Base-by-base conservation (phyloP, 371 early-diverging fungal genomes). In the Thermomucor indicae-seudaticae region DNA sequence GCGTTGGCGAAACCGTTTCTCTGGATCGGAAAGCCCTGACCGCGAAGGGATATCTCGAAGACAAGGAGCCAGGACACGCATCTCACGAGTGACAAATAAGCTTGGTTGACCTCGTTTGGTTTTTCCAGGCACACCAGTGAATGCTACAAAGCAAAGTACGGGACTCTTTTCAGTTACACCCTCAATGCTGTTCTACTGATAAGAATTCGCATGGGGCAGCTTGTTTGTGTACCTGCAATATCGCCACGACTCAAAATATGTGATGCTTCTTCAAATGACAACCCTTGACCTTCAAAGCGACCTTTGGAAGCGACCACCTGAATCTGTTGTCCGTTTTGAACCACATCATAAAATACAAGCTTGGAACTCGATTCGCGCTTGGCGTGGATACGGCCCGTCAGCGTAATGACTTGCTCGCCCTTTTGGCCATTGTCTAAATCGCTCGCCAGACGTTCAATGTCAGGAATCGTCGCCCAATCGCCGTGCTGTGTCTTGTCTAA, bases 11-110 rank as follows among this genome's bases (percentile, higher is more conserved):
- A 90, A 92, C 31, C 93, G 80, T 46, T 84, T 80, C 44, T 96
- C 93, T 16, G 88, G 81, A 55, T 91, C 86, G 29, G 65, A 75
- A 7, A 90, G 53, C 1, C 85, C 86, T 32, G 72, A 62, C 10
- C 75, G 79, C 6, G 47, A 31, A 17, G 99, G 99, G 23, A 97
- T 80, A 6, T 81, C 70, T 51, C 86, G 88, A 16, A 95, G 57
- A 53, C 98, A 98, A 10, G 99, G 97, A 2, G 96, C 60, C 11
- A 99, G 79, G 4, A 97, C 67, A n/a, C 65, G 55, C 23, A 90
- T 55, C 2, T 60, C 59, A 0, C 67, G 59, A 2, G 64, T 64
- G 23, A 82, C 86, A 60, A 89, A 85, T 2, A 98, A 60, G 55
- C 90, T 88, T 2, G 89, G 62, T 60, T 96, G 91, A 6, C 95